Percentiles rank a stretch among this genome's conserved stretches.
Conservation (phyloP, 169 alveolate genomes). For the Eimeria sp. region DNA sequence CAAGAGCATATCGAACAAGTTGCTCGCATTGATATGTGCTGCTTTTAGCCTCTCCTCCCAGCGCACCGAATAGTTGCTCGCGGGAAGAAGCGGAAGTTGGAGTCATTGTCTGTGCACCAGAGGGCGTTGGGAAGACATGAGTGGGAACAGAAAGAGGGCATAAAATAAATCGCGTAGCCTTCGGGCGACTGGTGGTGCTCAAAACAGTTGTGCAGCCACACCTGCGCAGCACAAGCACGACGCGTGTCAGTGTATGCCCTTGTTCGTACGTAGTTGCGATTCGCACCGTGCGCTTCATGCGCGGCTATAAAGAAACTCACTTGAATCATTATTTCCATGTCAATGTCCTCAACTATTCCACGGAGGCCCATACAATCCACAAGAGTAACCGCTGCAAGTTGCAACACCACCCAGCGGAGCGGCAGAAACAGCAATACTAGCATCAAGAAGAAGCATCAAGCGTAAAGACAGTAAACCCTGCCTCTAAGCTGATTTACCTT, state of each 20-base stretch:
- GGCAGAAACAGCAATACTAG: background rate
- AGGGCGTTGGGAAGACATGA: slow-evolving; percentile 82
- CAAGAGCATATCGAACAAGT: background rate
- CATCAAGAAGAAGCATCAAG: background rate
- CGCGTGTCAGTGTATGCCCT: background rate
- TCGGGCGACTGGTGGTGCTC: slow-evolving; percentile 73
- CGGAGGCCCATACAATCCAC: slow-evolving; percentile 59
- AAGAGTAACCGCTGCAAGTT: slow-evolving; percentile 53
- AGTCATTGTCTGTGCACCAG: slow-evolving; percentile 74
- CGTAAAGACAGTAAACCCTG: background rate
- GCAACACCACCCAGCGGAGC: background rate
- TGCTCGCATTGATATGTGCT: background rate
- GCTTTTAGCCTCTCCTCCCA: background rate
- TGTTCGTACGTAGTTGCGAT: background rate
- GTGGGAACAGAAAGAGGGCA: slow-evolving; percentile 80
- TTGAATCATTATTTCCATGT: slow-evolving; percentile 67
- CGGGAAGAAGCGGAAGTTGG: slow-evolving; percentile 62
- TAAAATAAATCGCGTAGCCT: slow-evolving; percentile 71
- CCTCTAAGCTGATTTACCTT: background rate
- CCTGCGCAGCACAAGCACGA: slow-evolving; percentile 35
- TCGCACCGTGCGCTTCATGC: background rate
- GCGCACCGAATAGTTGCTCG: slow-evolving; percentile 60
- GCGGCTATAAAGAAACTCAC: background rate
- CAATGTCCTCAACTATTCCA: slow-evolving; percentile 47
- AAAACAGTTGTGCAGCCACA: slow-evolving; percentile 83